Evolutionary conservation across 108 stramenopile species (phyloP).

Genomic region (Conticribra weissflogii): DNA sequence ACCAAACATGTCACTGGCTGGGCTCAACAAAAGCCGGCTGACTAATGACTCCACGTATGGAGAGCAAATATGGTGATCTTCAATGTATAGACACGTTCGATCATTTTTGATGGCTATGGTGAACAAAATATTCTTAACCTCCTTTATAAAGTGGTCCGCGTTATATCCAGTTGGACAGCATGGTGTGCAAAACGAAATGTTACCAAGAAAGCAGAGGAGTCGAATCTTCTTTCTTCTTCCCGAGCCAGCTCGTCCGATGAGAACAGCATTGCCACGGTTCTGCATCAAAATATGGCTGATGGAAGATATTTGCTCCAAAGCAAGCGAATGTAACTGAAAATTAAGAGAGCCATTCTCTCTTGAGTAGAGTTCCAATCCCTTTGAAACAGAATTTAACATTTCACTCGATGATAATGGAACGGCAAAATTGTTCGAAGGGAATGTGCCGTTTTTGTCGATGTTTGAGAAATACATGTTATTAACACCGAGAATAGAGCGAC

Average conservation of each 20-base stretch:
- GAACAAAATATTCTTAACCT: neutral
- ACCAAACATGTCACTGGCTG: neutral
- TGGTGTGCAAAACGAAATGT: neutral
- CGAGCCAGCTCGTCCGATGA: neutral
- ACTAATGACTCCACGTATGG: neutral
- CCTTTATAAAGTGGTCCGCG: neutral
- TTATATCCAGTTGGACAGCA: neutral
- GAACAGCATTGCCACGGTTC: neutral
- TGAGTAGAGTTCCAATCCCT: neutral
- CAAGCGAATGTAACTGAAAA: neutral
- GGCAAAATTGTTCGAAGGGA: neutral
- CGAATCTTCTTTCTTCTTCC: neutral
- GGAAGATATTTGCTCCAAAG: neutral
- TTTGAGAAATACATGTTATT: neutral
- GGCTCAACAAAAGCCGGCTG: neutral
- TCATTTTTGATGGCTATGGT: neutral
- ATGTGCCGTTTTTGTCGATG: neutral
- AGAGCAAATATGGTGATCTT: neutral
- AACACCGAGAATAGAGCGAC: neutral
- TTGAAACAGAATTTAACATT: neutral
- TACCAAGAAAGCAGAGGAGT: neutral
- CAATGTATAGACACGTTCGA: neutral
- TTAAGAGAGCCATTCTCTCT: neutral
- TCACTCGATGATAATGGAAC: neutral
- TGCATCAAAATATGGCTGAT: neutral